These are phyloP conservation scores for Saccharomycopsis schoenii DNA, from an alignment of 805 yeast genomes.

Conservation along the genomic window DNA sequence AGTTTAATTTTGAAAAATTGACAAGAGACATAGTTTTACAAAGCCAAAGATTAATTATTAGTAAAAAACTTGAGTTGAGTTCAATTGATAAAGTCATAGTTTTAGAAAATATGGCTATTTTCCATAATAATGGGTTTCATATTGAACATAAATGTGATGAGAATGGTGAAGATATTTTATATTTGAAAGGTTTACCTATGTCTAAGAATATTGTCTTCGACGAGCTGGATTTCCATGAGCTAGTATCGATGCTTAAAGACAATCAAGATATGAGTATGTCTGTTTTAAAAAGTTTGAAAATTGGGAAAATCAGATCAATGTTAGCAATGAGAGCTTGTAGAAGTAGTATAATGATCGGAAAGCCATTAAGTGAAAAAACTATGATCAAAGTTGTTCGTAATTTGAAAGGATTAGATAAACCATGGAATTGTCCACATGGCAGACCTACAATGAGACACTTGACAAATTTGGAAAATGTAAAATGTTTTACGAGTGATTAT, in stretches of 20 bases:
- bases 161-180: slow-evolving; percentile 24
- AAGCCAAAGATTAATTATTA: slow-evolving; percentile 60
- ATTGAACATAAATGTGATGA: slow-evolving; percentile 1
- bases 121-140: slow-evolving; percentile 70
- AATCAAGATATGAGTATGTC: slow-evolving; percentile 29
- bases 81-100: slow-evolving; percentile 72
- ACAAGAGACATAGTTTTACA: slow-evolving; percentile 47
- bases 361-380: slow-evolving; percentile 40
- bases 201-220: slow-evolving; percentile 64
- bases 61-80: slow-evolving; percentile 50
- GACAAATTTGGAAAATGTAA: slow-evolving; percentile 45
- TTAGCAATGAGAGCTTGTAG: slow-evolving; percentile 95
- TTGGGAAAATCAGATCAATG: slow-evolving; percentile 73
- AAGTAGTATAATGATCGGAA: slow-evolving; percentile 89
- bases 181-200: slow-evolving; percentile 56
- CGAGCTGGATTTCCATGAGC: slow-evolving; percentile 52
- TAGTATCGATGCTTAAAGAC: slow-evolving; percentile 57
- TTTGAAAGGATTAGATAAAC: slow-evolving; percentile 68
- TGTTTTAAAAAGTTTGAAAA: slow-evolving; percentile 34
- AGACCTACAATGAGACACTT: slow-evolving; percentile 94
- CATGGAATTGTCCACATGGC: slow-evolving; percentile 97
- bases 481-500: slow-evolving; percentile 36
- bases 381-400: slow-evolving; percentile 66
- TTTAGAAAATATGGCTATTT: slow-evolving; percentile 44
- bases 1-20: slow-evolving; percentile 73